Conservation (phyloP, 164 flowering plant genomes). For the Stephania yunnanensis region DNA sequence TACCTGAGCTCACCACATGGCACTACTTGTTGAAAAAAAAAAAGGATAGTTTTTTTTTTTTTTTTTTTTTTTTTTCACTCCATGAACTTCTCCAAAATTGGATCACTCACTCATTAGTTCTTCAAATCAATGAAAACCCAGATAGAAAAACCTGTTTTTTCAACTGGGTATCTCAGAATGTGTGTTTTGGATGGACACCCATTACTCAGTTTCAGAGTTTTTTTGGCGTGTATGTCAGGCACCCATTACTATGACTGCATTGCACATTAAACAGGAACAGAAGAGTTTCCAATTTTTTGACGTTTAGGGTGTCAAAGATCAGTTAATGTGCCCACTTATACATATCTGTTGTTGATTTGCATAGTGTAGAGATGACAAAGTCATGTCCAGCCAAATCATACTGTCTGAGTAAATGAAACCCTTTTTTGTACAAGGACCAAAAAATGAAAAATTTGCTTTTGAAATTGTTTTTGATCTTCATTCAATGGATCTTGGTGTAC, state of each 20-base stretch:
- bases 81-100: conserved; percentile 5
- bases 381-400: not conserved
- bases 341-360: not conserved
- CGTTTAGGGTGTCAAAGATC: not conserved
- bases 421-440: not conserved
- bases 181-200: conserved; percentile 1
- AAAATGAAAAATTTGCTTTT: not conserved
- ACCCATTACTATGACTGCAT: not conserved
- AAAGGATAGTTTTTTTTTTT: conserved; percentile 4
- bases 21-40: conserved; percentile 29
- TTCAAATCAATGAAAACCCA: conserved; percentile 4
- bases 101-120: not conserved
- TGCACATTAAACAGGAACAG: not conserved
- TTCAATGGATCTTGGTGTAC: not conserved
- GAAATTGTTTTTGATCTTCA: not conserved
- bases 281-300: not conserved
- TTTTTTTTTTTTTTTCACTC: conserved; percentile 13
- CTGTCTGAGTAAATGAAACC: not conserved
- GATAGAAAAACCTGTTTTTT: not conserved
- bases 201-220: not conserved
- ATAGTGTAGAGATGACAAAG: conserved; percentile 3
- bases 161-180: not conserved
- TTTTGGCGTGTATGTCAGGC: not conserved
- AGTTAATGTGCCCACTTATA: not conserved
- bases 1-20: conserved; percentile 62